Evolutionary conservation across 441 rosid genomes (phyloP).

Genomic region (Populus tomentosa): DNA sequence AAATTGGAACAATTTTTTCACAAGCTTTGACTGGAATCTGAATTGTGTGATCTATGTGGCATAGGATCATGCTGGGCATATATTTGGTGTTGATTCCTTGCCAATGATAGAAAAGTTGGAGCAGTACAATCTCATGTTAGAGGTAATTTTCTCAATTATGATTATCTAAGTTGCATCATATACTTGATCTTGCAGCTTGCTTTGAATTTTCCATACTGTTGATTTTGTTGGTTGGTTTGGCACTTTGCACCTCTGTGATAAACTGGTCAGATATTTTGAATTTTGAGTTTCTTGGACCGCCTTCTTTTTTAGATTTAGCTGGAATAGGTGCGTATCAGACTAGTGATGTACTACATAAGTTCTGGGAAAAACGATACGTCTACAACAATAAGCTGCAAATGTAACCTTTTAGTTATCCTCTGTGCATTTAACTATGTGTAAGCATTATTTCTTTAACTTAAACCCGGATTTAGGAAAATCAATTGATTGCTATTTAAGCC

Average conservation of each 20-base stretch:
- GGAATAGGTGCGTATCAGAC: background rate
- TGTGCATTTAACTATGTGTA: background rate
- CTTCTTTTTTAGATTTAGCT: background rate
- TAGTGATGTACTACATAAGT: background rate
- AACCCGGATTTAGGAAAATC: background rate
- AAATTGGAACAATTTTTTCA: background rate
- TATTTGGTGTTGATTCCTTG: slow-evolving; percentile 80
- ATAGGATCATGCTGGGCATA: slow-evolving; percentile 98
- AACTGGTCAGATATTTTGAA: background rate
- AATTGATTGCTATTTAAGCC: background rate
- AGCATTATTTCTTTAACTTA: no score
- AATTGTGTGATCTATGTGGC: slow-evolving; percentile 13
- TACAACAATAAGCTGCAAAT: background rate
- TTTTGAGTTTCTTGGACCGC: background rate
- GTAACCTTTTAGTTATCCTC: background rate
- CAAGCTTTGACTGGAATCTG: background rate
- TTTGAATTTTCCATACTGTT: slow-evolving; percentile 5
- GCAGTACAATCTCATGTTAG: slow-evolving; percentile 76
- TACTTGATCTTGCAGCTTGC: slow-evolving; percentile 9
- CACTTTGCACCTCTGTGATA: background rate
- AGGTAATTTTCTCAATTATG: slow-evolving; percentile 45
- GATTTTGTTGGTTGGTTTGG: background rate
- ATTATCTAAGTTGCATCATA: background rate
- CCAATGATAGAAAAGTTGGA: slow-evolving; percentile 90
- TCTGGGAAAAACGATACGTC: background rate